Conservation (phyloP, 495 filamentous ascomycete species). For the Daldinia bambusicola region DNA sequence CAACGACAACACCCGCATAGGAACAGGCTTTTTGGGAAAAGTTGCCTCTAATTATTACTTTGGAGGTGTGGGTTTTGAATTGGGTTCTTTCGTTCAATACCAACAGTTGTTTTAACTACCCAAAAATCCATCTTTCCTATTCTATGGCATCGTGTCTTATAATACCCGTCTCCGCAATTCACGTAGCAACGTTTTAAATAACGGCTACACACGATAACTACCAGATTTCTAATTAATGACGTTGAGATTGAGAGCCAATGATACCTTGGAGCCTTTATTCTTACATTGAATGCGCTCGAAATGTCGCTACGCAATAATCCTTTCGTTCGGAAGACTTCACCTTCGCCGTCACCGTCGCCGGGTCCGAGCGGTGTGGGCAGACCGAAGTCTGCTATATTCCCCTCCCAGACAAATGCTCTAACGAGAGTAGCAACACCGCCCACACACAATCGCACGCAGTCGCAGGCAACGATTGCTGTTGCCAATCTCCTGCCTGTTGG, state of each 20-base stretch:
- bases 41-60: neutral
- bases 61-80: conserved; percentile 8
- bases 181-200: conserved; percentile 31
- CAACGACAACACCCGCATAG: conserved; percentile 19
- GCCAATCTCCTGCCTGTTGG: conserved; percentile 47
- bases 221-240: conserved; percentile 28
- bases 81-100: conserved; percentile 15
- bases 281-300: conserved; percentile 53
- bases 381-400: conserved; percentile 77
- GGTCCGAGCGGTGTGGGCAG: conserved; percentile 60
- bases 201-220: conserved; percentile 9
- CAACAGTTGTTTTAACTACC: conserved; percentile 15
- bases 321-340: conserved; percentile 71
- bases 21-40: conserved; percentile 2
- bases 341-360: conserved; percentile 70
- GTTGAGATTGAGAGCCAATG: conserved; percentile 14
- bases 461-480: conserved; percentile 50
- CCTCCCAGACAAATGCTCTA: conserved; percentile 62
- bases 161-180: conserved; percentile 23
- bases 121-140: neutral
- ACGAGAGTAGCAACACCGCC: conserved; percentile 48
- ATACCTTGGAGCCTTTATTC: conserved; percentile 19
- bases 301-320: conserved; percentile 72
- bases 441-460: conserved; percentile 55
- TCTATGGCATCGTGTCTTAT: conserved; percentile 40